Evolutionary conservation across 1,284 basidiomycete genomes (phyloP).

Genomic region (Boletellus deceptivus): DNA sequence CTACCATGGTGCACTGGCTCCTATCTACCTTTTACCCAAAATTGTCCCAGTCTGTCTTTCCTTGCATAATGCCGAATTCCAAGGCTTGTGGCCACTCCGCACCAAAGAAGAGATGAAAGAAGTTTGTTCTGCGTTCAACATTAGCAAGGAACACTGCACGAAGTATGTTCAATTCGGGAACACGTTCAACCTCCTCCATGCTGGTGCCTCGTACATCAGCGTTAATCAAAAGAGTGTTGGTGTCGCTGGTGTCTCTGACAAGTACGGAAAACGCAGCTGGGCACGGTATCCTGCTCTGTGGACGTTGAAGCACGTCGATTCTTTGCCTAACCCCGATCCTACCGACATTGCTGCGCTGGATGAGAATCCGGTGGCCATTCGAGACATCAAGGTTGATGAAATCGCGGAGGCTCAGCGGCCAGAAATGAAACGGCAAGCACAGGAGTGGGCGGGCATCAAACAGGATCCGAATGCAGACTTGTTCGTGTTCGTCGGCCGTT

Average conservation of each 20-base stretch:
- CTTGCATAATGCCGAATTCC: constrained; percentile 95
- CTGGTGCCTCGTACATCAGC: constrained; percentile 88
- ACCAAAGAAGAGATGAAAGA: constrained; percentile 98
- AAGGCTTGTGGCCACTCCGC: constrained; percentile 90
- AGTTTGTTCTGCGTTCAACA: constrained; percentile 94
- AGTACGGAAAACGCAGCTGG: constrained; percentile 94
- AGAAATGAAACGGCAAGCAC: constrained; percentile 85
- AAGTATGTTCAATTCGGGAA: constrained; percentile 97
- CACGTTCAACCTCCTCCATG: constrained; percentile 92
- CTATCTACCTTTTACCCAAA: constrained; percentile 87
- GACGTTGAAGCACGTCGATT: constrained; percentile 93
- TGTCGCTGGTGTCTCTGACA: constrained; percentile 94
- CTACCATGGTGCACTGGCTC: constrained; percentile 88
- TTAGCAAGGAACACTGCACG: constrained; percentile 90
- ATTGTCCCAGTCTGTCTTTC: constrained; percentile 87
- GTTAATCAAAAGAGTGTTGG: constrained; percentile 89
- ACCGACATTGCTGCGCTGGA: constrained; percentile 91
- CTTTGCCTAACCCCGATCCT: constrained; percentile 89
- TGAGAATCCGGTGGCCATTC: constrained; percentile 67
- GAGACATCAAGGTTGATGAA: constrained; percentile 75
- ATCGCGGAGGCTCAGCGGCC: constrained; percentile 86
- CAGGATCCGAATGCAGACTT: constrained; percentile 87
- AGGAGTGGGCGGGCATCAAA: constrained; percentile 90
- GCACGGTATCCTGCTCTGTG: constrained; percentile 91
- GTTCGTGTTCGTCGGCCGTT: constrained; percentile 93